Base-by-base conservation (phyloP, 2,329 filamentous ascomycete species). In the Aureobasidium musti region DNA sequence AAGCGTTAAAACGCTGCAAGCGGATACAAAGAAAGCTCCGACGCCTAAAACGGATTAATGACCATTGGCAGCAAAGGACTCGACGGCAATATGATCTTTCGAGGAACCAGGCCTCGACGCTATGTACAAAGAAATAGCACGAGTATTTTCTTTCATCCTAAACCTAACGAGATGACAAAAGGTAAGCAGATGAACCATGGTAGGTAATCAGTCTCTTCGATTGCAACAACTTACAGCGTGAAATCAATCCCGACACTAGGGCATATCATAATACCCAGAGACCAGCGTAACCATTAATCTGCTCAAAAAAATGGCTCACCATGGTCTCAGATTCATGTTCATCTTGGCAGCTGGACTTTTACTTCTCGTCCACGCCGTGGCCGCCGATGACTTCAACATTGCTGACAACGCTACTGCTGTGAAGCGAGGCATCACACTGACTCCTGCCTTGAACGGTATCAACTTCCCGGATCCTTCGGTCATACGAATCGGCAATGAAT, bases 391-490 rank as follows among this genome's bases (percentile, higher is more conserved):
- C 35, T 43, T 33, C 37, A 17, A 10, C 6, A 45, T 37, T 21
- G 35, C 39, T 50, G 17, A 23, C n/a, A 47, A 56, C 33, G 26
- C 28, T 2, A 65, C 61, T 13, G 8, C 37, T 7, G 45, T 21
- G 17, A 66, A 60, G 28, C 45, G 47, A 33, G 54, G 23, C 2
- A 17, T 30, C 19, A 61, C 45, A 2, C 23, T 66, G 23, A 61
- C 30, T 10, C 64, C 64, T 19, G 54, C 61, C 35, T 61, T 66
- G 64, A 60, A 60, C 13, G 64, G 61, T 5, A 33, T 65, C 19
- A 65, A 69, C 37, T 69, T 69, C 57, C 72, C 72, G 14, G 77
- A 79, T 67, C 77, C 77, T 4, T 69, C 72, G 2, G 71, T 78
- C 35, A 71, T 77, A 65, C 70, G 72, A 28, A 70, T 73, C n/a